Evolutionary conservation across 306 rosid species (phyloP).

Genomic region (Sophora flavescens): DNA sequence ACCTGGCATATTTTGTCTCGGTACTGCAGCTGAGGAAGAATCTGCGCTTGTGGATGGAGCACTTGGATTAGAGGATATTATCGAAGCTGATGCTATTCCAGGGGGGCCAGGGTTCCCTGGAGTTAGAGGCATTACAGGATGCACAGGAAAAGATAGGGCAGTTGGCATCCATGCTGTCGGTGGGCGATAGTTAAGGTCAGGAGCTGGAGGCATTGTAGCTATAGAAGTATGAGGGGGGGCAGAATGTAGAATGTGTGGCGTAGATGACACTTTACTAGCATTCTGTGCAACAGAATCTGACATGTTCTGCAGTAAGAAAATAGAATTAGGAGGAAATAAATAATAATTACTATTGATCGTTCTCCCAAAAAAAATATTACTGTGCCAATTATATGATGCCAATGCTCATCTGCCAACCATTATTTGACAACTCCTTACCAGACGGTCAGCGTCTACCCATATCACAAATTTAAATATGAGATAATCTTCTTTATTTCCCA

Average conservation of each 20-base stretch:
- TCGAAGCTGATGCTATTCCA: conserved; percentile 62
- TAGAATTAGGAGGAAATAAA: conserved; percentile 35
- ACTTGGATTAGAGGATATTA: conserved; percentile 52
- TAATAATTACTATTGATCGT: neutral
- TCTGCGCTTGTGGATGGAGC: conserved; percentile 49
- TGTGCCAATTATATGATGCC: conserved; percentile 11
- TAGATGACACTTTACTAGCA: conserved; percentile 57
- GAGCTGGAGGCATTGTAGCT: conserved; percentile 49
- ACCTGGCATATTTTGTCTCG: conserved; percentile 65
- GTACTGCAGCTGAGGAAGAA: conserved; percentile 56
- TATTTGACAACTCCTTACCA: conserved; percentile 5
- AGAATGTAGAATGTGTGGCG: conserved; percentile 56
- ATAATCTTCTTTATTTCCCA: neutral
- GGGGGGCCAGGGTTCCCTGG: conserved; percentile 77
- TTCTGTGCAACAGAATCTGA: conserved; percentile 53
- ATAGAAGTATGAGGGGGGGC: conserved; percentile 53
- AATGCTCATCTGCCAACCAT: conserved; percentile 30
- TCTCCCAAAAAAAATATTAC: neutral
- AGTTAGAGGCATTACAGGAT: conserved; percentile 59
- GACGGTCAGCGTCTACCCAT: conserved; percentile 11
- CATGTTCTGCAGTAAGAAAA: conserved; percentile 58
- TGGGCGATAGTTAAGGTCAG: conserved; percentile 61
- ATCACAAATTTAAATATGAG: conserved; percentile 30
- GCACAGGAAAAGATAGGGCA: conserved; percentile 55
- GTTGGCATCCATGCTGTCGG: conserved; percentile 64